Percentiles rank a stretch among this genome's conserved stretches.
Conservation (phyloP, 1,284 basidiomycete species). For the Cryptococcus sp. region DNA sequence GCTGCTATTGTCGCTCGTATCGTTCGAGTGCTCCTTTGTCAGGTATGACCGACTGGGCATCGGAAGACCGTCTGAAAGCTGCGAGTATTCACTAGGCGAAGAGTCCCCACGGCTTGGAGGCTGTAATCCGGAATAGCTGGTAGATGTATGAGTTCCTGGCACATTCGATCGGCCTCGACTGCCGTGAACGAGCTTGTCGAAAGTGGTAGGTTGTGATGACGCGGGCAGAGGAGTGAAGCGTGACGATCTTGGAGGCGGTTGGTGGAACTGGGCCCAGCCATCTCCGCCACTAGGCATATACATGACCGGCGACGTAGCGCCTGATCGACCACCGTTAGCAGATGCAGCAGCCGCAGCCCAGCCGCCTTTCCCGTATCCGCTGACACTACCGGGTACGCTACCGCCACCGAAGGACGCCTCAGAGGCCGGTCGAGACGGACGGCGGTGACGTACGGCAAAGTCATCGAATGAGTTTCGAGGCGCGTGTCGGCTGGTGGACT, state of each 20-base stretch:
- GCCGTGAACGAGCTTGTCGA: constrained; percentile 29
- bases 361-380: constrained; percentile 45
- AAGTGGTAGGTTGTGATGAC: constrained; percentile 29
- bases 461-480: constrained; percentile 27
- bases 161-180: not conserved
- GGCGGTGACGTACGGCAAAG: constrained; percentile 19
- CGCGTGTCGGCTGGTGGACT: constrained; percentile 6
- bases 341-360: constrained; percentile 43
- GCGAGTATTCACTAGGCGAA: constrained; percentile 36
- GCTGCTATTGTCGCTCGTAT: constrained; percentile 13
- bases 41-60: constrained; percentile 36
- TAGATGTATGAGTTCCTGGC: not conserved
- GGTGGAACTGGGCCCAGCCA: constrained; percentile 46
- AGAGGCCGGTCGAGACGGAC: constrained; percentile 19
- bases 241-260: constrained; percentile 34
- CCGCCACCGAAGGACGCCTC: constrained; percentile 28
- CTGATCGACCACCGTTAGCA: constrained; percentile 12
- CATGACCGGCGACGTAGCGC: constrained; percentile 37
- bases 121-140: not conserved
- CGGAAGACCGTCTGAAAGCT: constrained; percentile 26
- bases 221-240: constrained; percentile 41
- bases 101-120: constrained; percentile 11
- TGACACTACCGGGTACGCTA: constrained; percentile 22
- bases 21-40: constrained; percentile 7
- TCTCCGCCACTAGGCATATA: constrained; percentile 39